These are phyloP conservation scores for Oryza glumipatula DNA, from an alignment of 176 grass and related monocot genomes.

Conservation along the genomic window DNA sequence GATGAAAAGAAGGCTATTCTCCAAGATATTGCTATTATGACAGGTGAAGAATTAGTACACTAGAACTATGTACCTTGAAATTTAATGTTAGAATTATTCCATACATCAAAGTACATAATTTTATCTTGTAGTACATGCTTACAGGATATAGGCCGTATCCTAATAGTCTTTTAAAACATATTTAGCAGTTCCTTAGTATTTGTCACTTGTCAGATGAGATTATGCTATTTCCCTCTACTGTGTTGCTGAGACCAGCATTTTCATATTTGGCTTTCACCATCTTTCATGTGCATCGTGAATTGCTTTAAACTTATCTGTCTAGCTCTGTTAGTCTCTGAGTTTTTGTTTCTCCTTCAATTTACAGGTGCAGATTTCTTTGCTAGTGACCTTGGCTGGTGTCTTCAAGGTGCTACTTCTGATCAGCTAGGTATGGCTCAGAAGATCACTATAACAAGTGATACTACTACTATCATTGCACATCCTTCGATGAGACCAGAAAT, in stretches of 20 bases:
- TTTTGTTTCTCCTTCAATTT: conserved; percentile 39
- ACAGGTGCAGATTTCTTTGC: conserved; percentile 95
- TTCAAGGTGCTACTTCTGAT: conserved; percentile 83
- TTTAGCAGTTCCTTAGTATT: conserved; percentile 5
- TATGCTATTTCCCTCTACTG: not conserved
- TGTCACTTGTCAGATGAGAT: not conserved
- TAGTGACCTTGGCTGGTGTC: conserved; percentile 76
- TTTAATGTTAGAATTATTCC: conserved; percentile 1
- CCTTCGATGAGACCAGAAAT: conserved; percentile 88
- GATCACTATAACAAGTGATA: conserved; percentile 81
- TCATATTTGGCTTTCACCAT: conserved; percentile 5
- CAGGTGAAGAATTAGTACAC: conserved; percentile 54
- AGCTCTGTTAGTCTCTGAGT: not conserved
- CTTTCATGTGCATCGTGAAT: not conserved
- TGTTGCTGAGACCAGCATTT: not conserved
- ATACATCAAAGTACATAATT: not conserved
- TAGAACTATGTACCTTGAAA: conserved; percentile 7
- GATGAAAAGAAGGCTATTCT: conserved; percentile 92
- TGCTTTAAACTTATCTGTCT: conserved; percentile 11
- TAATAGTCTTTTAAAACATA: not conserved
- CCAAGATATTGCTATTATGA: conserved; percentile 97
- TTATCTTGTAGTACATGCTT: not conserved
- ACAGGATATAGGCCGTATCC: not conserved
- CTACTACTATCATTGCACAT: conserved; percentile 87
- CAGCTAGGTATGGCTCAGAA: conserved; percentile 93